Percentiles rank a stretch among this genome's conserved stretches.
Conservation (phyloP, 2,329 filamentous ascomycete species). For the Cordyceps cateniannulata region DNA sequence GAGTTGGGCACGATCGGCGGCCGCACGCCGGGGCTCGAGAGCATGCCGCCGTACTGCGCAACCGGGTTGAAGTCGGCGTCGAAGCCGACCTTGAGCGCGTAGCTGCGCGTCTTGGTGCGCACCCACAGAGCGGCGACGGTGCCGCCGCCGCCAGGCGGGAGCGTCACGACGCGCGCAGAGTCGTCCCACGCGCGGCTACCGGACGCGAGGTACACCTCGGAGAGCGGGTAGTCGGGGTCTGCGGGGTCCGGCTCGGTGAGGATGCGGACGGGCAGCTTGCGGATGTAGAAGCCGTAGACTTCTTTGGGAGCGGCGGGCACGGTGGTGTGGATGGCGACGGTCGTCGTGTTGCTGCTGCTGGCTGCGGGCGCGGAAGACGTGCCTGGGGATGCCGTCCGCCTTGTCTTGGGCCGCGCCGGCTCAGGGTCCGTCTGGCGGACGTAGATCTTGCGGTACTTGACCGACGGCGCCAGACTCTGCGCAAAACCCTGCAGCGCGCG, state of each 20-base stretch:
- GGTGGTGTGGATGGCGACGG: not conserved
- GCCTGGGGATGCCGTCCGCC: not conserved
- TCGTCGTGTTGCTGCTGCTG: not conserved
- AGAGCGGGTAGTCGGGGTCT: not conserved
- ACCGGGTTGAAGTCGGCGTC: constrained; percentile 11
- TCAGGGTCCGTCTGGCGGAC: constrained; percentile 6
- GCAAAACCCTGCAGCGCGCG: not conserved
- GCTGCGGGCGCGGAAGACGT: not conserved
- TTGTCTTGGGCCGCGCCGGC: not conserved
- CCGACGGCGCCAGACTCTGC: not conserved
- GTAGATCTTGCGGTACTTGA: constrained; percentile 2
- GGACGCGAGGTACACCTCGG: not conserved
- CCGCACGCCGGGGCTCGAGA: constrained; percentile 1
- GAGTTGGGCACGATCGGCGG: not conserved
- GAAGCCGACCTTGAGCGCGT: constrained; percentile 12
- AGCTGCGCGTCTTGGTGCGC: not conserved
- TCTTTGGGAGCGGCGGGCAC: not conserved
- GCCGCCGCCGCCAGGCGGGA: constrained; percentile 5
- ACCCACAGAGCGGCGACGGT: constrained; percentile 3
- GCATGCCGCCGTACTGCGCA: constrained; percentile 6
- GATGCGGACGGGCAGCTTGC: not conserved
- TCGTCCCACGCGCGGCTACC: not conserved
- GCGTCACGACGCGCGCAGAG: not conserved
- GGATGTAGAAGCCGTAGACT: constrained; percentile 8
- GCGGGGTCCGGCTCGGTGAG: not conserved